A percentile compares a stretch with the other conserved stretches of the same genome.
These are phyloP conservation scores for Austroboletus novae-zelandiae DNA, from an alignment of 1,284 basidiomycete genomes.

Conservation along the genomic window DNA sequence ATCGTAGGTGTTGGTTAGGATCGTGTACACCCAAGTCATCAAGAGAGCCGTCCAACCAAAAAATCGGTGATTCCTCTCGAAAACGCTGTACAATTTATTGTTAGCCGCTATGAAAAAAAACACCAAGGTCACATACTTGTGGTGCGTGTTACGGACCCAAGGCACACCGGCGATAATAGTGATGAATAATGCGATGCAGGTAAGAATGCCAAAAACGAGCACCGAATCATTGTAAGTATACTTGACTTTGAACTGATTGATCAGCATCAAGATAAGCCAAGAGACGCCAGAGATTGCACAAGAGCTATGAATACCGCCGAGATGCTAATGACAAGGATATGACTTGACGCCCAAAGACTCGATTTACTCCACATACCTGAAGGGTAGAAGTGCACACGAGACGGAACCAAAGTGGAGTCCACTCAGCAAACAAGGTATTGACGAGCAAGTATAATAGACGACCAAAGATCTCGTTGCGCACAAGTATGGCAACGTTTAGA, in stretches of 20 bases:
- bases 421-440: conserved; percentile 63
- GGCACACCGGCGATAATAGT: conserved; percentile 62
- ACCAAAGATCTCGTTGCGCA: conserved; percentile 59
- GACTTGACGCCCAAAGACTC: background rate
- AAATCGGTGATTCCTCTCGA: conserved; percentile 75
- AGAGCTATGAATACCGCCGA: conserved; percentile 74
- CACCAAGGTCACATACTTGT: conserved; percentile 53
- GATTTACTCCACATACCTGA: conserved; percentile 41
- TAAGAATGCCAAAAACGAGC: conserved; percentile 56
- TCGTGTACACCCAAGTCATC: conserved; percentile 64
- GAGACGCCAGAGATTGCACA: conserved; percentile 65
- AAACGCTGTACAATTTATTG: conserved; percentile 45
- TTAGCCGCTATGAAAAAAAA: conserved; percentile 2
- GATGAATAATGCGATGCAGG: conserved; percentile 51
- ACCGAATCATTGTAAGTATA: conserved; percentile 51
- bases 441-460: conserved; percentile 49
- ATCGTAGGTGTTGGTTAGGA: conserved; percentile 62
- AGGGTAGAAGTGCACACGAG: conserved; percentile 68
- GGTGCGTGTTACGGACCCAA: conserved; percentile 72
- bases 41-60: conserved; percentile 67
- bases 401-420: conserved; percentile 69
- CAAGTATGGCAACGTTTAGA: conserved; percentile 50
- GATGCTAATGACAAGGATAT: conserved; percentile 45
- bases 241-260: conserved; percentile 49
- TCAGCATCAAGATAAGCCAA: conserved; percentile 64